Evolutionary conservation across 345 rosid species (phyloP), one percentile per base, ranked within the genome.

Genomic region (Excoecaria cochinchinensis): DNA sequence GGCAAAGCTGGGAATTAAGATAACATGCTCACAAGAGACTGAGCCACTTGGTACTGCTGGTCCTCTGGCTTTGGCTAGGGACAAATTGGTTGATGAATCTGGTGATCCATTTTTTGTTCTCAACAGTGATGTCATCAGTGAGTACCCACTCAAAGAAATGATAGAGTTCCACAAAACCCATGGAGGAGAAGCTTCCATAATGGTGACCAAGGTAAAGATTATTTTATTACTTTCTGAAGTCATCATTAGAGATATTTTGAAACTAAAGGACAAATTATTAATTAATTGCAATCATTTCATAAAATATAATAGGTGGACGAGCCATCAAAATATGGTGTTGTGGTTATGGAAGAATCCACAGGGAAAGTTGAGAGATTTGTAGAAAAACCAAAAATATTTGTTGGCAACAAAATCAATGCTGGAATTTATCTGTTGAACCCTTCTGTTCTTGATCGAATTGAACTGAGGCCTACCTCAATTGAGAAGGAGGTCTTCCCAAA

Each of bases 11-110:
- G 97, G 91, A 44, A 93, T 95, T 79, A 95, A 80, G 81, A 95
- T 95, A 85, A 91, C 92, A 42, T 95, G 97, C 85, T 95, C 98
- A 55, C 99, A 91, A 81, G 99, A 95, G 90, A 95, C 99, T 4
- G 99, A 95, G 87, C 99, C 99, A 3, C 86, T 95, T 31, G 99
- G 99, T 69, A 95, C 99, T 3, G 98, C 99, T 82, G 99, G 99
- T 83, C 99, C 99, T 78, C 87, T 95, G 72, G 99, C 99, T 69
- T 64, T 95, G 83, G 99, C 99, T 1, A 93, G 95, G 86, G 99
- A 95, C 79, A 91, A 95, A 80, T 78, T 95, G 78, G 17, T 85
- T 52, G 99, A 90, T 40, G 87, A 85, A 25, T 89, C 98, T 60
- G 91, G 98, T 22, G 90, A 89, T 61, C 99, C 99, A 0, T 95